Evolutionary conservation across 1,139 yeast genomes (phyloP).

Genomic region (Taphrina deformans): DNA sequence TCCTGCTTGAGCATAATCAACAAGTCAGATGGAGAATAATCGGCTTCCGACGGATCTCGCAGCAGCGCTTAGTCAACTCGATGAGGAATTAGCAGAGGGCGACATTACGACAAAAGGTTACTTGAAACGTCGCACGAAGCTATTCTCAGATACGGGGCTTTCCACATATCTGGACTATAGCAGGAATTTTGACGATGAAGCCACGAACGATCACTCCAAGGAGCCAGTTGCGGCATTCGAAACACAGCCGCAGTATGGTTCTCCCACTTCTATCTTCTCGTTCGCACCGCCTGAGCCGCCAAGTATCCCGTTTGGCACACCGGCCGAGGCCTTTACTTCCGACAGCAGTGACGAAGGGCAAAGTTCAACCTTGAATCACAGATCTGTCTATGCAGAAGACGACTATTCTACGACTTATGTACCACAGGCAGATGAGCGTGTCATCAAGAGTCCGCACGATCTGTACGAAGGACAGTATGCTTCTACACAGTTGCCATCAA

Average conservation of each 20-base stretch:
- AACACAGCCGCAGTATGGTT: background rate
- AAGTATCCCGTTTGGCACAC: background rate
- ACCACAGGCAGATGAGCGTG: background rate
- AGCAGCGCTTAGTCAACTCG: conserved; percentile 17
- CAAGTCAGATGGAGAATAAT: background rate
- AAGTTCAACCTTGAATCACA: background rate
- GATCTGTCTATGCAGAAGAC: background rate
- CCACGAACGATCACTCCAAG: background rate
- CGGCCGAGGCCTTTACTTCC: background rate
- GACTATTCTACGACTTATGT: background rate
- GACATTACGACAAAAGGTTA: conserved; percentile 70
- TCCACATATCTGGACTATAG: conserved; percentile 31
- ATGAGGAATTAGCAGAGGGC: conserved; percentile 48
- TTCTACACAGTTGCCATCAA: background rate
- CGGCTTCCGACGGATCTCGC: conserved; percentile 15
- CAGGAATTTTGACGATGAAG: conserved; percentile 10
- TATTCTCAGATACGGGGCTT: conserved; percentile 45
- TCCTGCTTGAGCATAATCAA: background rate
- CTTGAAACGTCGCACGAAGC: conserved; percentile 55
- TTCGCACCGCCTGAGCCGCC: background rate
- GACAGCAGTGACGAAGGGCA: background rate
- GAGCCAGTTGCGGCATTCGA: background rate
- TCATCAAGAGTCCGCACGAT: background rate
- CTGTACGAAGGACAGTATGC: background rate
- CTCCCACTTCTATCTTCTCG: background rate